Evolutionary conservation across 2,329 filamentous ascomycete species (phyloP), one percentile per base, ranked within the genome.

Genomic region (Aspergillus sp.): DNA sequence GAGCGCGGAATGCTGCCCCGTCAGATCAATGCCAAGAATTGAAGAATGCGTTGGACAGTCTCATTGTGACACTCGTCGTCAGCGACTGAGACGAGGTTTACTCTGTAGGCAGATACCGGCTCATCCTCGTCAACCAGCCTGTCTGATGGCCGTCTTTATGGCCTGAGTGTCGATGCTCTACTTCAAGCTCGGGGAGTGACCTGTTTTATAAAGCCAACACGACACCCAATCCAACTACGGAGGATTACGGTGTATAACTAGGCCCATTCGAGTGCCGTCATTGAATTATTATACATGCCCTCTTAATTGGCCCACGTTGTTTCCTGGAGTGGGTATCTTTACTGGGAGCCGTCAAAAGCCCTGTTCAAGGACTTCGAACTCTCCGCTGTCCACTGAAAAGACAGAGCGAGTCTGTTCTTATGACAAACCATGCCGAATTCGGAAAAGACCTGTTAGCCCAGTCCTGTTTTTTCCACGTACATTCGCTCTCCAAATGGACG

Each of bases 241-340:
- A 31, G 27, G 27, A 31, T 8, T 9, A 31, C 27, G 27, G 27
- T 45, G 19, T 45, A 45, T 45, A 45, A 27, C 15, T 15, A 21
- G 21, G 12, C 12, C 11, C 24, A 44, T 23, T 21, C 21, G 21
- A 21, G 21, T 21, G 21, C 21, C 24, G 4, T 45, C 15, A 31
- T 23, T 41, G 11, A 31, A 46, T 19, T 31, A 48, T 17, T 37
- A 12, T 21, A 40, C 27, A 19, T 49, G 17, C 31, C n/a, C 23
- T 50, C 56, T n/a, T 33, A 19, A 66, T 65, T 65, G 63, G 65
- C 60, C 65, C 65, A 67, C 65, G 65, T 67, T 37, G 53, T 53
- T 40, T 39, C 19, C 52, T 31, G 8, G 49, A 49, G 54, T 21
- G 57, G 45, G 40, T 57, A 52, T 49, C 53, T 43, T 59, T 23